Evolutionary conservation across 2,329 filamentous ascomycete genomes (phyloP).

Genomic region (Colletotrichum euphorbiae): DNA sequence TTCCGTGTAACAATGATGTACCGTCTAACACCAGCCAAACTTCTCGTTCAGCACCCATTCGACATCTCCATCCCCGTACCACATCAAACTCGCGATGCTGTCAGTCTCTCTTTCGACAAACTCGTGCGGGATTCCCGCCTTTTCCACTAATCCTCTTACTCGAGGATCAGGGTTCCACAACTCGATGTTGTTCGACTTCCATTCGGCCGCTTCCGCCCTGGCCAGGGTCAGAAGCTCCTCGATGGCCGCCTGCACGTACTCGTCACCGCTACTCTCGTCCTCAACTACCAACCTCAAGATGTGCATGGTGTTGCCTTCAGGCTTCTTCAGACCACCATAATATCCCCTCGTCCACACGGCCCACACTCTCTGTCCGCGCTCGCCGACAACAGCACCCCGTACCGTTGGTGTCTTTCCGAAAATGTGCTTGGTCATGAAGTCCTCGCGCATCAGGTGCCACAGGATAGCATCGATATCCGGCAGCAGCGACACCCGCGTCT

Average conservation of each 20-base stretch:
- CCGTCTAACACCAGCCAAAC: conserved; percentile 77
- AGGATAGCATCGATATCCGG: conserved; percentile 75
- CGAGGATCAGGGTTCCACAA: conserved; percentile 83
- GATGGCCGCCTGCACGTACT: conserved; percentile 64
- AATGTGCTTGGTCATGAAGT: conserved; percentile 77
- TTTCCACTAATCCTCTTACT: conserved; percentile 60
- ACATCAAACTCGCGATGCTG: conserved; percentile 78
- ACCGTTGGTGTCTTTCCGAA: conserved; percentile 67
- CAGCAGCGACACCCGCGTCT: conserved; percentile 71
- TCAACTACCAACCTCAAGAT: conserved; percentile 78
- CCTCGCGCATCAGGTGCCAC: conserved; percentile 86
- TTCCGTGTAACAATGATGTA: conserved; percentile 4
- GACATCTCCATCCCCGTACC: conserved; percentile 72
- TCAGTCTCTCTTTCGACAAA: conserved; percentile 69
- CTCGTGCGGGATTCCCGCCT: conserved; percentile 60
- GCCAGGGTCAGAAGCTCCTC: conserved; percentile 74
- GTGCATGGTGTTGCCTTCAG: conserved; percentile 75
- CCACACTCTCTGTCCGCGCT: conserved; percentile 72
- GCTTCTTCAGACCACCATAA: conserved; percentile 64
- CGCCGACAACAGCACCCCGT: conserved; percentile 76
- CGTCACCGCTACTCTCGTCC: conserved; percentile 55
- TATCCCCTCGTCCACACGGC: conserved; percentile 78
- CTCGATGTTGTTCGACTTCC: conserved; percentile 77
- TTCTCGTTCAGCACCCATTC: conserved; percentile 84
- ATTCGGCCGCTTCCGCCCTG: conserved; percentile 75